Conservation (phyloP, 805 yeast genomes). For the Candida qinlingensis region DNA sequence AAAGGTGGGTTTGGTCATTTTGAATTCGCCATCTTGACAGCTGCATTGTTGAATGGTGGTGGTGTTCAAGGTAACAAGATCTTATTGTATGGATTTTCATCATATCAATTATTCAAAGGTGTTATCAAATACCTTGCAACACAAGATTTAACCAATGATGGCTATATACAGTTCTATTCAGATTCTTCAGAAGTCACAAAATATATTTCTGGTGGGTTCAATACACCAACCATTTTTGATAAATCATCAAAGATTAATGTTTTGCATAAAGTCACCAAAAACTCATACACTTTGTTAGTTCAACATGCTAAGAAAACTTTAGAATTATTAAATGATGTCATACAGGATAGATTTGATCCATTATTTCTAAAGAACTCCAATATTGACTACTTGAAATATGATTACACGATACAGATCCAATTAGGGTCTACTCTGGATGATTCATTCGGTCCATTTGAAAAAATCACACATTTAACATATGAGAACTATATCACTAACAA, state of each 20-base stretch:
- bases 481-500: constrained; percentile 62
- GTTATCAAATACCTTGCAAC: constrained; percentile 76
- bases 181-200: constrained; percentile 30
- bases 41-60: constrained; percentile 80
- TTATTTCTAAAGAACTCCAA: constrained; percentile 63
- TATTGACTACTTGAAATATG: constrained; percentile 56
- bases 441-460: constrained; percentile 63
- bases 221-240: constrained; percentile 72
- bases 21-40: constrained; percentile 78
- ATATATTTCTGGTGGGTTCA: constrained; percentile 53
- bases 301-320: constrained; percentile 67
- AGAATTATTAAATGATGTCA: constrained; percentile 65
- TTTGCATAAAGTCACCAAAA: constrained; percentile 71
- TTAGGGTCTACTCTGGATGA: constrained; percentile 37
- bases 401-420: constrained; percentile 45
- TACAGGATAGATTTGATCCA: constrained; percentile 75
- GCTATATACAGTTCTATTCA: constrained; percentile 65
- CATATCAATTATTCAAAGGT: constrained; percentile 91
- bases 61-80: constrained; percentile 71
- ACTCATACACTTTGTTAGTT: constrained; percentile 57
- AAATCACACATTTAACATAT: constrained; percentile 62
- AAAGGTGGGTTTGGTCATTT: constrained; percentile 89
- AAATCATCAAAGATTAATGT: constrained; percentile 72
- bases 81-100: constrained; percentile 80
- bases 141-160: constrained; percentile 58